phyloP scores from a whole-genome alignment of 345 rosid species.

The Ceriops tagal region DNA sequence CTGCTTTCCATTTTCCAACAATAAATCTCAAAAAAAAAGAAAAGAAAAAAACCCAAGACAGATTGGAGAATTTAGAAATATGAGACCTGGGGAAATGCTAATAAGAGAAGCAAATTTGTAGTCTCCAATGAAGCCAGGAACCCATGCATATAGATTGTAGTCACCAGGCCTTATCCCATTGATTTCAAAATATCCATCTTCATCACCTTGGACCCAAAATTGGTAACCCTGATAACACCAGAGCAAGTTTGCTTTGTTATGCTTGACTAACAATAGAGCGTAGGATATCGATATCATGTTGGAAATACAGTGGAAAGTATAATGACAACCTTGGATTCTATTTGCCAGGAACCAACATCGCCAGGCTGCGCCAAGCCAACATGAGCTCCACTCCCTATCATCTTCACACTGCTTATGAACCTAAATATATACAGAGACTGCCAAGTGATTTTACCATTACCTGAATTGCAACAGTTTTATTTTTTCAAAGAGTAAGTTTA shows the following conservation, averaged over 20 bases:
- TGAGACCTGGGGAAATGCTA: conserved; percentile 49
- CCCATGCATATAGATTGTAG: conserved; percentile 74
- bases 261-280: too few species aligned
- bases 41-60: background rate
- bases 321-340: conserved; percentile 59
- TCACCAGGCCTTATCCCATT: conserved; percentile 44
- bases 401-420: conserved; percentile 34
- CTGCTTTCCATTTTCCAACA: conserved; percentile 29
- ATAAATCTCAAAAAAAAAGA: background rate
- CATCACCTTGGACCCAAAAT: conserved; percentile 68
- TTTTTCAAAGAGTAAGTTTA: background rate
- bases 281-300: background rate
- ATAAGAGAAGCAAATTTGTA: conserved; percentile 39
- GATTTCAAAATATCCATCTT: conserved; percentile 55
- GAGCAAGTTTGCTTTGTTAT: background rate
- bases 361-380: conserved; percentile 83
- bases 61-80: background rate
- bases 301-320: background rate
- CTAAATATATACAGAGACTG: conserved; percentile 22
- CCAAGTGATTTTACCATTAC: too few species aligned
- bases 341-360: conserved; percentile 79
- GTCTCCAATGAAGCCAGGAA: conserved; percentile 83
- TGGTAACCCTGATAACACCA: conserved; percentile 54
- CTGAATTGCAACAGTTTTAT: too few species aligned
- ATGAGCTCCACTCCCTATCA: conserved; percentile 52